Base-by-base conservation (phyloP, 805 yeast species). In the Blastobotrys mokoenaii region DNA sequence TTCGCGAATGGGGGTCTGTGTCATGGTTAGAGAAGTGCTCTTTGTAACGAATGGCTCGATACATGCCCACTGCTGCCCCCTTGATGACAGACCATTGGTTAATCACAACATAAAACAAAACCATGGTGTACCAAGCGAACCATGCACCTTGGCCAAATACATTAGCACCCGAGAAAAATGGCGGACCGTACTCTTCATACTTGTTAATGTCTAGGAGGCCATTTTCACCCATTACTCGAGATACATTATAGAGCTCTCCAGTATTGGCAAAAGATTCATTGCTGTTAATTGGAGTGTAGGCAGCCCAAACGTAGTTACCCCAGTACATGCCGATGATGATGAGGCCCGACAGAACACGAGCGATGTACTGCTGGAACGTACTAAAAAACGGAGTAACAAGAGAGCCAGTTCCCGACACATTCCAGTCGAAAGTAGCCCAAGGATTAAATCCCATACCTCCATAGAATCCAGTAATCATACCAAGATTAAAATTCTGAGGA, bases 381-480 rank as follows among this genome's bases (percentile, higher is more conserved):
- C 51, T 41, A 43, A 47, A 52, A 17, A 48, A 50, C 3, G 55
- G 55, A 11, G 46, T 30, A 15, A 38, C 43, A 18, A 52, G 38
- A n/a, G 55, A 51, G 39, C 25, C n/a, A 3, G 45, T 38, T 17
- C 41, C 46, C 17, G 44, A 36, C 17, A 18, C 33, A 33, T 45
- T 39, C 71, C 69, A 65, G 51, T 69, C 73, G 50, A 68, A 67
- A 8, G 69, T 57, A 14, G 73, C 54, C 25, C 66, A 51, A 9
- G 73, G 73, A 50, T 69, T 69, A 41, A 68, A 40, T 1, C 73
- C 73, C 49, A 69, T 47, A 1, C 61, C 61, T 29, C 51, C 46
- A 61, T 80, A 80, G 74, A 74, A 72, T 31, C 89, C 89, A 44
- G 82, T 79, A 36, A 82, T 64, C 41, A 78, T 77, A 51, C 79